These are phyloP conservation scores for Gypsophila paniculata DNA, from an alignment of 179 eudicot species.

Conservation along the genomic window DNA sequence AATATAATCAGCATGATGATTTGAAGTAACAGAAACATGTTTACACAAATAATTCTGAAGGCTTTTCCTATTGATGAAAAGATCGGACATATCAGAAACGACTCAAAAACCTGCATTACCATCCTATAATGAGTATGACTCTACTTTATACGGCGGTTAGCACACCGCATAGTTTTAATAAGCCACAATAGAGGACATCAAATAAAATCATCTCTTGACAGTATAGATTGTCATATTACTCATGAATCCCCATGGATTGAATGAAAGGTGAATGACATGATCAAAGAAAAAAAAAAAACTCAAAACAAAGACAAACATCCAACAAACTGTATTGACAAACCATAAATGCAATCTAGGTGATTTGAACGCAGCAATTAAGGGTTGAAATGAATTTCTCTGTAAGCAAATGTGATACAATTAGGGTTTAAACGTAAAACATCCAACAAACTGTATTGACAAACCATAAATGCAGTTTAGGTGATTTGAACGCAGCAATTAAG, in stretches of 20 bases:
- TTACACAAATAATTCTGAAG: neutral
- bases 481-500: neutral
- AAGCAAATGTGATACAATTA: neutral
- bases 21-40: neutral
- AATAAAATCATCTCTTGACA: conserved; percentile 8
- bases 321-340: neutral
- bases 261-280: neutral
- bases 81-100: neutral
- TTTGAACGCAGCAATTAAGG: neutral
- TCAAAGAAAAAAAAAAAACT: neutral
- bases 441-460: neutral
- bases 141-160: neutral
- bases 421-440: neutral
- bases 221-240: neutral
- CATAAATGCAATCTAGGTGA: neutral
- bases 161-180: neutral
- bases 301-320: neutral
- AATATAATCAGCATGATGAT: conserved; percentile 1
- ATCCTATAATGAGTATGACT: neutral
- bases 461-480: neutral
- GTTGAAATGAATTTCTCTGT: neutral
- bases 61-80: neutral
- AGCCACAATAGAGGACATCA: neutral
- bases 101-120: neutral
- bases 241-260: neutral